These are phyloP conservation scores for Phoenix roebelenii DNA, from an alignment of 176 grass and related monocot genomes.

Conservation along the genomic window DNA sequence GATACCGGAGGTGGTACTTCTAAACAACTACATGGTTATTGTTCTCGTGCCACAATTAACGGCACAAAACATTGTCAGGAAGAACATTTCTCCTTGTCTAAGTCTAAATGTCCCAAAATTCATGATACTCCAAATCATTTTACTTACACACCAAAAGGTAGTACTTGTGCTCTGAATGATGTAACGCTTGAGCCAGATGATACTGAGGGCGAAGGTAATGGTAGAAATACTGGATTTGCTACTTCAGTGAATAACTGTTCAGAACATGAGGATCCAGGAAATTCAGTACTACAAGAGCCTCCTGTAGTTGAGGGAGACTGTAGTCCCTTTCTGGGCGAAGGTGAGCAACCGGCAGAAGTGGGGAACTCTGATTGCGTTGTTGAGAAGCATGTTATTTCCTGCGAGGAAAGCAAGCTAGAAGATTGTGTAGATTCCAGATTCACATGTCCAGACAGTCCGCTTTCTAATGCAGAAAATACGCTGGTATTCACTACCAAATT, in stretches of 20 bases:
- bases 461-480: slow-evolving; percentile 20
- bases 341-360: background rate
- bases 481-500: slow-evolving; percentile 6
- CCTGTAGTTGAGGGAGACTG: slow-evolving; percentile 21
- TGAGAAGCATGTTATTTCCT: slow-evolving; percentile 20
- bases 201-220: background rate
- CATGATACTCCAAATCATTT: slow-evolving; percentile 6
- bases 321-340: slow-evolving; percentile 1
- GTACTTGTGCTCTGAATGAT: background rate
- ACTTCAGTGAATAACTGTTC: no score
- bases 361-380: slow-evolving; percentile 10
- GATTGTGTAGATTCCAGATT: slow-evolving; percentile 9
- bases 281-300: slow-evolving; percentile 8
- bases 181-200: background rate
- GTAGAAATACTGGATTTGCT: background rate
- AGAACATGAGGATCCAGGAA: slow-evolving; percentile 6
- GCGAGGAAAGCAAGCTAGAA: slow-evolving; percentile 15
- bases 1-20: slow-evolving; percentile 6
- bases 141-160: background rate
- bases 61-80: background rate
- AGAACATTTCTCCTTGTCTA: background rate
- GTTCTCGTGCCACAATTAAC: slow-evolving; percentile 6
- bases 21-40: background rate
- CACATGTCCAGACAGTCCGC: slow-evolving; percentile 15
- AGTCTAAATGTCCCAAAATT: background rate